These are phyloP conservation scores for Candida corydali DNA, from an alignment of 805 yeast species.

Conservation along the genomic window DNA sequence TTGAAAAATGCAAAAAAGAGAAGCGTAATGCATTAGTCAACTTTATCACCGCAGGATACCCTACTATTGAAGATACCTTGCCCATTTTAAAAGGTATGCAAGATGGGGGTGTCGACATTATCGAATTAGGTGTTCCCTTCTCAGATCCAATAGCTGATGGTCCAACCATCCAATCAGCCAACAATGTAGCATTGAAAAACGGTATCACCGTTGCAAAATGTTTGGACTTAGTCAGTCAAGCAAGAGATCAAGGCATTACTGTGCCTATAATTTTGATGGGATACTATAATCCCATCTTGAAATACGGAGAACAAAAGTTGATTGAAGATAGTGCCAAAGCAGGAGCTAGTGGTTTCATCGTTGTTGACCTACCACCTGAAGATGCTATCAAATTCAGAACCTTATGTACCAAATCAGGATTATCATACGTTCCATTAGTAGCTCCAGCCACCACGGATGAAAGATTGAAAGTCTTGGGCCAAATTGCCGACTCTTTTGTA, in stretches of 20 bases:
- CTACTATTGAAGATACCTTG: constrained; percentile 81
- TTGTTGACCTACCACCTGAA: constrained; percentile 97
- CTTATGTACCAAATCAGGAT: constrained; percentile 59
- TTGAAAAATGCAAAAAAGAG: constrained; percentile 55
- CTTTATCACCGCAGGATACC: constrained; percentile 92
- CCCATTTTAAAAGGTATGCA: constrained; percentile 86
- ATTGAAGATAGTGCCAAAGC: constrained; percentile 74
- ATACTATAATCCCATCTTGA: constrained; percentile 90
- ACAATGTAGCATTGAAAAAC: constrained; percentile 74
- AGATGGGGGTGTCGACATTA: constrained; percentile 91
- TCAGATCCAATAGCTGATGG: constrained; percentile 99
- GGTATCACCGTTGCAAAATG: constrained; percentile 71
- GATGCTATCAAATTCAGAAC: constrained; percentile 87
- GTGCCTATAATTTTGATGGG: constrained; percentile 95
- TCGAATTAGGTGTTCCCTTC: constrained; percentile 94
- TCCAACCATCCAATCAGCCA: constrained; percentile 90
- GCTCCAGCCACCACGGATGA: constrained; percentile 97
- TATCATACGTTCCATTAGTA: constrained; percentile 87
- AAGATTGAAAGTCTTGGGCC: constrained; percentile 70
- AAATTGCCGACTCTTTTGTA: constrained; percentile 90
- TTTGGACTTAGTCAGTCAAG: constrained; percentile 66
- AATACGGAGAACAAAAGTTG: constrained; percentile 83
- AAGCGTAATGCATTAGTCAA: constrained; percentile 86
- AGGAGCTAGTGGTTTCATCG: constrained; percentile 92
- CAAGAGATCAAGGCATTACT: constrained; percentile 79